Evolutionary conservation across 2,329 filamentous ascomycete genomes (phyloP).

Genomic region (Alternaria dauci): DNA sequence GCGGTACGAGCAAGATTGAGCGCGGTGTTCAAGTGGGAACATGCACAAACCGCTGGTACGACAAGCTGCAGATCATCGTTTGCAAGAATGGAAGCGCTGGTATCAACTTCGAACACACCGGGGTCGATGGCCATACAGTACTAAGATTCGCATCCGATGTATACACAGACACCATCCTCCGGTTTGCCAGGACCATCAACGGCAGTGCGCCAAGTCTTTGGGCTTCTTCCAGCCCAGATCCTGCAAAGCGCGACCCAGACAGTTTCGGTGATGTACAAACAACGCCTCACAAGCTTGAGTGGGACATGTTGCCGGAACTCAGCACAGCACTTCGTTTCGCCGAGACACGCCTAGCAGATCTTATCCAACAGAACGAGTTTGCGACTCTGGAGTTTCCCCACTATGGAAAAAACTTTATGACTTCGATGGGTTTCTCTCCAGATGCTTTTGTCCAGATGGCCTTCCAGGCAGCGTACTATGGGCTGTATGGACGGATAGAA

Average conservation of each 20-base stretch:
- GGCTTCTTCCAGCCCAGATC: slow-evolving; percentile 89
- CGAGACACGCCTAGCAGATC: slow-evolving; percentile 89
- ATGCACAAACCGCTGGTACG: slow-evolving; percentile 98
- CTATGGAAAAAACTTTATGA: slow-evolving; percentile 98
- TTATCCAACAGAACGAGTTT: slow-evolving; percentile 97
- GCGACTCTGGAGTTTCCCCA: slow-evolving; percentile 85
- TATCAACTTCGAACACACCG: slow-evolving; percentile 99
- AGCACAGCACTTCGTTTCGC: slow-evolving; percentile 92
- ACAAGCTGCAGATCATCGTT: slow-evolving; percentile 98
- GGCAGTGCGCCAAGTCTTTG: slow-evolving; percentile 90
- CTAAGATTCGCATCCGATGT: slow-evolving; percentile 94
- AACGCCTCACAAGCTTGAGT: slow-evolving; percentile 94
- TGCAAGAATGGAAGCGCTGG: slow-evolving; percentile 98
- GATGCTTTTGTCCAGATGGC: slow-evolving; percentile 99
- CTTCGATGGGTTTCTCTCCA: slow-evolving; percentile 93
- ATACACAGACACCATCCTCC: slow-evolving; percentile 96
- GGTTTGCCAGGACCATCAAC: slow-evolving; percentile 95
- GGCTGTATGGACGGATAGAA: slow-evolving; percentile 90
- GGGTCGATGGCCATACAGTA: slow-evolving; percentile 96
- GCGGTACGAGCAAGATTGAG: slow-evolving; percentile 89
- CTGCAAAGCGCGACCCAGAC: slow-evolving; percentile 86
- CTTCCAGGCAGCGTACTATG: slow-evolving; percentile 97
- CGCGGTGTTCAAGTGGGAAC: slow-evolving; percentile 95
- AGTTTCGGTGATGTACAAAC: slow-evolving; percentile 94
- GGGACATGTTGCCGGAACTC: slow-evolving; percentile 95